Conservation (phyloP, 1,284 basidiomycete species). For the Omphalotus olearius region DNA sequence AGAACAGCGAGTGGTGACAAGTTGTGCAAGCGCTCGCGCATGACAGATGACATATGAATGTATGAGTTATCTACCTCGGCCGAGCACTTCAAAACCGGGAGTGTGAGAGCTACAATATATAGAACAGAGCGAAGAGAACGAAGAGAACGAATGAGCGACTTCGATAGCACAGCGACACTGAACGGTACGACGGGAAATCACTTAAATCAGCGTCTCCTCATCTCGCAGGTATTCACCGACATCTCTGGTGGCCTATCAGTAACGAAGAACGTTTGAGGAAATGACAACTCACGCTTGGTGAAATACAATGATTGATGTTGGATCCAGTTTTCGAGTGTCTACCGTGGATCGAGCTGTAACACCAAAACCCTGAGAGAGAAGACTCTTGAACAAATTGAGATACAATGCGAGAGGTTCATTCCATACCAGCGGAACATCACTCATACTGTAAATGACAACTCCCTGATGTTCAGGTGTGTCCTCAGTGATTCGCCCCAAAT, state of each 20-base stretch:
- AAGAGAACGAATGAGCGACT: constrained; percentile 1
- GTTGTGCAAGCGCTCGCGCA: constrained; percentile 12
- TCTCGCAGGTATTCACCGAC: constrained; percentile 95
- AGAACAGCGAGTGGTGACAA: not conserved
- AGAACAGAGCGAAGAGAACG: constrained; percentile 1
- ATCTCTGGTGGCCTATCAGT: constrained; percentile 52
- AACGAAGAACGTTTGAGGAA: not conserved
- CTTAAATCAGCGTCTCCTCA: constrained; percentile 79
- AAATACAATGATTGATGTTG: constrained; percentile 98
- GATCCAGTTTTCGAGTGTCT: constrained; percentile 96
- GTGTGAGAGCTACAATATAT: constrained; percentile 18
- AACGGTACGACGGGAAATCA: constrained; percentile 13
- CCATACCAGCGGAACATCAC: constrained; percentile 82
- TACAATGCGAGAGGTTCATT: constrained; percentile 2
- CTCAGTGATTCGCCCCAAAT: constrained; percentile 98
- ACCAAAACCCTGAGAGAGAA: constrained; percentile 79
- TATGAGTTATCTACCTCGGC: constrained; percentile 24
- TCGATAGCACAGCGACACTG: constrained; percentile 8
- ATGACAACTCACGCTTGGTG: constrained; percentile 83
- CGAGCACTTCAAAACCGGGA: constrained; percentile 38
- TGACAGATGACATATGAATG: constrained; percentile 5
- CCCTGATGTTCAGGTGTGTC: constrained; percentile 99
- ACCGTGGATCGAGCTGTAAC: constrained; percentile 95
- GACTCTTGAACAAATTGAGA: constrained; percentile 10
- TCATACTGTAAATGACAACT: constrained; percentile 96